Evolutionary conservation across 768 basidiomycete genomes (phyloP), one percentile per base, ranked within the genome.

Genomic region (Artomyces pyxidatus): DNA sequence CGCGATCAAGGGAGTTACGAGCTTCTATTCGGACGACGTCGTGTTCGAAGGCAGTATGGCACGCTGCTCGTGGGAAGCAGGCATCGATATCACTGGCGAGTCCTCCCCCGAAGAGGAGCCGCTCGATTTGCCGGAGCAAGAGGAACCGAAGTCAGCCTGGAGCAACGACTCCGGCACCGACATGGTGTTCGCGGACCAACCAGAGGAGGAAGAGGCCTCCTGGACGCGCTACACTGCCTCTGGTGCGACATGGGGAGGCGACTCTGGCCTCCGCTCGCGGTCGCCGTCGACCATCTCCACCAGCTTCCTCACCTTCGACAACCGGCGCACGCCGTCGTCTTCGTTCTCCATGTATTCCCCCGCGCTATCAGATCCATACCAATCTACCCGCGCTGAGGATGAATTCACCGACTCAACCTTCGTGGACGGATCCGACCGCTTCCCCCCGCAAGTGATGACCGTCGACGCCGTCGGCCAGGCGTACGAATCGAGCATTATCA

Each of bases 21-120:
- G 70, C 50, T 88, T 89, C 64, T 89, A 89, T 57, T 77, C 81
- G 4, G 74, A 77, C n/a, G 81, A 78, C 50, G 85, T 80, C 41
- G 70, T 88, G 49, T 87, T 88, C 54, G 85, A 88, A 60, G 86
- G 84, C 41, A 85, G 82, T 60, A 81, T 88, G 70, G 86, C 87
- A 26, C 75, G 81, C 37, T 85, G 84, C 55, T 71, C 80, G 5
- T 88, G 85, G 85, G 86, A 89, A 64, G 75, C 79, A 14, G 83
- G 81, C 43, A 76, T 83, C 70, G 79, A 72, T 50, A 66, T 71
- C 47, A 73, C 84, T 46, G 78, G 81, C 56, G 81, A 83, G 32
- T 58, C 58, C 5, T 47, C 49, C 17, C 53, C 56, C 26, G 56
- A 57, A 48, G 56, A 59, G 14, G 58, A 58, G 17, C 49, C 57